Conservation (phyloP, 1,139 yeast species). For the Pneumocystis oryctolagi region DNA sequence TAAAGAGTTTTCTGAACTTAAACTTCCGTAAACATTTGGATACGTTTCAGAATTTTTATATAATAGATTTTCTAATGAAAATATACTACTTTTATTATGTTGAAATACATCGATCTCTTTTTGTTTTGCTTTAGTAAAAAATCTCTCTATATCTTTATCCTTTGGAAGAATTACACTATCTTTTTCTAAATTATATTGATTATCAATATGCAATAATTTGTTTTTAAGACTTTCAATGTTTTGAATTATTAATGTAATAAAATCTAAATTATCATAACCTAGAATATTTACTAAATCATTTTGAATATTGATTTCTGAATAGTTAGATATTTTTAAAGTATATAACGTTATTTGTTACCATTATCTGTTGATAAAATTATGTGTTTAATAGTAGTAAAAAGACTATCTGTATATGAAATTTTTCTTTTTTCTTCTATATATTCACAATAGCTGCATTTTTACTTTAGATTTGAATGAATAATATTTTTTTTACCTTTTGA, state of each 20-base stretch:
- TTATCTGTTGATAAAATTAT: background rate
- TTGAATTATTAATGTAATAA: constrained; percentile 52
- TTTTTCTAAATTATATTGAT: constrained; percentile 5
- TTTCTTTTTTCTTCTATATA: background rate
- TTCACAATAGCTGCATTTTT: background rate
- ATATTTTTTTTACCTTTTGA: background rate
- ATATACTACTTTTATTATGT: constrained; percentile 41
- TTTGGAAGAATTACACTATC: constrained; percentile 1
- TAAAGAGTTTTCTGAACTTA: constrained; percentile 47
- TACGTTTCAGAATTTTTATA: constrained; percentile 38
- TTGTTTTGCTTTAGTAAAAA: constrained; percentile 24
- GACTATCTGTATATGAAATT: background rate
- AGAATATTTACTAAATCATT: constrained; percentile 57
- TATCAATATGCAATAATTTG: constrained; percentile 2
- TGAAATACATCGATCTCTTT: constrained; percentile 43
- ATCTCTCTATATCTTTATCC: background rate
- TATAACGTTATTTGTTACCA: background rate
- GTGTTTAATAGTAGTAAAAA: background rate
- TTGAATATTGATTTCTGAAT: constrained; percentile 46
- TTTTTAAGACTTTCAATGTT: constrained; percentile 29
- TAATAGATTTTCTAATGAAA: constrained; percentile 33
- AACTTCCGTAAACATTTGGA: constrained; percentile 75
- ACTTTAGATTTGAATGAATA: background rate
- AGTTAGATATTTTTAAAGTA: background rate
- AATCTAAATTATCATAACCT: constrained; percentile 74